phyloP scores from a whole-genome alignment of 768 basidiomycete species.

The Mycena crocata region DNA sequence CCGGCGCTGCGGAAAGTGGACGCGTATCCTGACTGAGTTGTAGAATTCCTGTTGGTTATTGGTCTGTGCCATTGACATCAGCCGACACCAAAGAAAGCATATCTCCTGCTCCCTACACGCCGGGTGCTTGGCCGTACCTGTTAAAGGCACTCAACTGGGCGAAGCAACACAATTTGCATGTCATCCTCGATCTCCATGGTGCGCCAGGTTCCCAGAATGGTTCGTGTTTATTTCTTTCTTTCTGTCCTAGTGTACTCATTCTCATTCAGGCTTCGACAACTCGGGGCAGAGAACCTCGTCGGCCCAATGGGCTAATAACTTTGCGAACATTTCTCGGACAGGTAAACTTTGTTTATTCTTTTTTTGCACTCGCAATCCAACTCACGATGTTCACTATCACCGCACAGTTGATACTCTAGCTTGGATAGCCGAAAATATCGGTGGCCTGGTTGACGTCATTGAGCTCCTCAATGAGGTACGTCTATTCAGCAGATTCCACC shows the following conservation, averaged over 20 bases:
- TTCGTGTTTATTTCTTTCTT: neutral
- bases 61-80: constrained; percentile 78
- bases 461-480: constrained; percentile 84
- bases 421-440: constrained; percentile 60
- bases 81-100: constrained; percentile 59
- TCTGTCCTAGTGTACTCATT: constrained; percentile 4
- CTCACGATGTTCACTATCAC: too few relatives aligned
- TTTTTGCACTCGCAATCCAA: too few relatives aligned
- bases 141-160: constrained; percentile 75
- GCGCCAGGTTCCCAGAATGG: constrained; percentile 67
- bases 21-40: constrained; percentile 1
- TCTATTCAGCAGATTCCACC: too few relatives aligned
- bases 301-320: constrained; percentile 67
- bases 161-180: constrained; percentile 66
- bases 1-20: neutral
- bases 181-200: constrained; percentile 83
- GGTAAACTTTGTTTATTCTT: too few relatives aligned
- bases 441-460: constrained; percentile 69
- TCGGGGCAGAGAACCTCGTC: constrained; percentile 71
- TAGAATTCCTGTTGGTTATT: constrained; percentile 80
- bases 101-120: constrained; percentile 23
- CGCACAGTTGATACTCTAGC: neutral
- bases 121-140: constrained; percentile 79
- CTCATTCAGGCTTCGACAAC: constrained; percentile 70
- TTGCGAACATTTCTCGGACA: too few relatives aligned